Evolutionary conservation across 1,284 basidiomycete species (phyloP).

Genomic region (Ganoderma boninense): DNA sequence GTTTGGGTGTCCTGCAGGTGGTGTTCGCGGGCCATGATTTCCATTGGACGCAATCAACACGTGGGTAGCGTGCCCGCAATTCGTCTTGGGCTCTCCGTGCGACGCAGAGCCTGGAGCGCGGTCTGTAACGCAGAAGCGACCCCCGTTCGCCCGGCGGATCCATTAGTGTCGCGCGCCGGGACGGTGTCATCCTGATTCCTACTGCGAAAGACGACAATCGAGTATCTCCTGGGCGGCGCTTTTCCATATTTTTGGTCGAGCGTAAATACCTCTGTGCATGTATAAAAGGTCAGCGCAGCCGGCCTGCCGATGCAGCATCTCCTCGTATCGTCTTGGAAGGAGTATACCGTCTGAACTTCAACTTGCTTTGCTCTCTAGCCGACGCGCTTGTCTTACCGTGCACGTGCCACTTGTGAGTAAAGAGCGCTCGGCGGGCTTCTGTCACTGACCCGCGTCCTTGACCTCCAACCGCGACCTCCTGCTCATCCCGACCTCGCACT

Average conservation of each 20-base stretch:
- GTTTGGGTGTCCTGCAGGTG: not conserved
- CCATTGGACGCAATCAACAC: conserved; percentile 24
- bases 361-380: not conserved
- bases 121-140: conserved; percentile 18
- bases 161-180: conserved; percentile 16
- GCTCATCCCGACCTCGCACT: conserved; percentile 6
- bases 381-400: not conserved
- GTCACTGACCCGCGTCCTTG: conserved; percentile 4
- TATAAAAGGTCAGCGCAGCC: not conserved
- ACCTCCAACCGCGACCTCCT: conserved; percentile 14
- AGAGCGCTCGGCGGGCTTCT: conserved; percentile 11
- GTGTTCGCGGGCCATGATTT: conserved; percentile 4
- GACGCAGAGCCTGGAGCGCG: conserved; percentile 17
- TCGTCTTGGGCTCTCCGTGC: conserved; percentile 12
- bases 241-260: conserved; percentile 8
- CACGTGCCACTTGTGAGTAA: conserved; percentile 16
- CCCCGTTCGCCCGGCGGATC: conserved; percentile 23
- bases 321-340: not conserved
- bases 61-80: conserved; percentile 22
- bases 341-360: not conserved
- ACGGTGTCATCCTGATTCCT: not conserved
- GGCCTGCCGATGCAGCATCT: not conserved
- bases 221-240: not conserved
- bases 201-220: not conserved
- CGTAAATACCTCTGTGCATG: not conserved